Percentiles rank a stretch among this genome's conserved stretches.
phyloP scores from a whole-genome alignment of 306 rosid genomes.

The Prunus mira region DNA sequence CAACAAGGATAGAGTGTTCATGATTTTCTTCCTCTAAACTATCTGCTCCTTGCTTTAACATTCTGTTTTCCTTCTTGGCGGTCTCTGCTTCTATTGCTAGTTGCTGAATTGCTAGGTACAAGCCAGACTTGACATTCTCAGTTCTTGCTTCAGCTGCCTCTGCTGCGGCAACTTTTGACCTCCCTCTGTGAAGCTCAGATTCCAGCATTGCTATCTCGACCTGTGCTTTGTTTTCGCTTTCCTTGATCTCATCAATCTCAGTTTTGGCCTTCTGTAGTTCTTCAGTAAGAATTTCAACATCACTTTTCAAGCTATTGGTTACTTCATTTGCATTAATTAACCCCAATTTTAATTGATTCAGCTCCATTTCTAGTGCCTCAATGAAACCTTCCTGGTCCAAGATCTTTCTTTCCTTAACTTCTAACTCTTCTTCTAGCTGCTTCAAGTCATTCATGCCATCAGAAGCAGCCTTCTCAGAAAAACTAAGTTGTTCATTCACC shows the following conservation, averaged over 20 bases:
- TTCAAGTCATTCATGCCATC: constrained; percentile 17
- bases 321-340: constrained; percentile 36
- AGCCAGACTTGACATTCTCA: constrained; percentile 21
- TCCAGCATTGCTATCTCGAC: constrained; percentile 55
- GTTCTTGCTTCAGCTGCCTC: constrained; percentile 39
- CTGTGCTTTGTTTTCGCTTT: constrained; percentile 35
- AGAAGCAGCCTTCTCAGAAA: constrained; percentile 24
- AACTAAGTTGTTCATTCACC: constrained; percentile 18
- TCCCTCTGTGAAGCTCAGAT: constrained; percentile 50
- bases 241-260: constrained; percentile 38
- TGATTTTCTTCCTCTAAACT: constrained; percentile 25
- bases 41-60: constrained; percentile 20
- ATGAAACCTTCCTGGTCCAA: constrained; percentile 31
- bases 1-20: constrained; percentile 1
- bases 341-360: constrained; percentile 40
- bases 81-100: constrained; percentile 31
- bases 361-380: constrained; percentile 41
- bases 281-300: constrained; percentile 33
- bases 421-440: constrained; percentile 33
- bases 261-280: constrained; percentile 38
- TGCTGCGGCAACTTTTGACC: constrained; percentile 28
- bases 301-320: constrained; percentile 27
- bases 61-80: constrained; percentile 30
- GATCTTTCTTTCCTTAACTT: constrained; percentile 32
- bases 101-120: constrained; percentile 34